Percentiles rank a stretch among this genome's conserved stretches.
Evolutionary conservation across 805 yeast species (phyloP).

Genomic region (Suhomyces sp.): DNA sequence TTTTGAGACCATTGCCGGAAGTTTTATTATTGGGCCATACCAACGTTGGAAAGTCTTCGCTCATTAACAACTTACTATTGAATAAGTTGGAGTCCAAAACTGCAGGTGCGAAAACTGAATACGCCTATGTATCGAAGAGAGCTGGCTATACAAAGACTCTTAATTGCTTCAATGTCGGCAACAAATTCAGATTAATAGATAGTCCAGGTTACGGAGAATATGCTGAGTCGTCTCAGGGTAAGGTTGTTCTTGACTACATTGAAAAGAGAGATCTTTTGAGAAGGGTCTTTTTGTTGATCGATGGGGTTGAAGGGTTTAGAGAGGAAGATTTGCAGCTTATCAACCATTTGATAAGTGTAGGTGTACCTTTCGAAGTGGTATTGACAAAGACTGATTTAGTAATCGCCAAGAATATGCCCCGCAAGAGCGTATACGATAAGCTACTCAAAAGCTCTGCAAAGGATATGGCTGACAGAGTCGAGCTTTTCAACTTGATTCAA

Average conservation of each 20-base stretch:
- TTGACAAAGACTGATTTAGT: constrained; percentile 75
- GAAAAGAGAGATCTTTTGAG: constrained; percentile 50
- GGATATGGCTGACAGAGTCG: neutral
- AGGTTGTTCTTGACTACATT: constrained; percentile 61
- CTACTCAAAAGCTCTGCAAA: neutral
- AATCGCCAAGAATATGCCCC: constrained; percentile 22
- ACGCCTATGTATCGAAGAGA: constrained; percentile 53
- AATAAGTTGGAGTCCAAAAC: constrained; percentile 27
- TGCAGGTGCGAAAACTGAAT: constrained; percentile 24
- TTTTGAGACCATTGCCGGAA: constrained; percentile 55
- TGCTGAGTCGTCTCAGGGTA: constrained; percentile 67
- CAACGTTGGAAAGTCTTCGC: constrained; percentile 82
- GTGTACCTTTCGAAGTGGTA: constrained; percentile 68
- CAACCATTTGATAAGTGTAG: constrained; percentile 47
- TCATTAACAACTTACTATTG: constrained; percentile 60
- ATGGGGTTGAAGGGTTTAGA: constrained; percentile 57
- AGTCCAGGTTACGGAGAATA: constrained; percentile 88
- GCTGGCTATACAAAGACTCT: constrained; percentile 63
- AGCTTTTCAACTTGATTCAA: constrained; percentile 10
- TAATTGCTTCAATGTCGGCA: constrained; percentile 68
- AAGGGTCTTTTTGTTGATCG: constrained; percentile 59
- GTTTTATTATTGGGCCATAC: constrained; percentile 75
- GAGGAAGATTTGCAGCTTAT: constrained; percentile 55
- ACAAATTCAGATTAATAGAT: constrained; percentile 66
- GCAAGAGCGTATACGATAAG: constrained; percentile 6